Base-by-base conservation (phyloP, 2,329 filamentous ascomycete genomes). In the Tolypocladium tropicale region DNA sequence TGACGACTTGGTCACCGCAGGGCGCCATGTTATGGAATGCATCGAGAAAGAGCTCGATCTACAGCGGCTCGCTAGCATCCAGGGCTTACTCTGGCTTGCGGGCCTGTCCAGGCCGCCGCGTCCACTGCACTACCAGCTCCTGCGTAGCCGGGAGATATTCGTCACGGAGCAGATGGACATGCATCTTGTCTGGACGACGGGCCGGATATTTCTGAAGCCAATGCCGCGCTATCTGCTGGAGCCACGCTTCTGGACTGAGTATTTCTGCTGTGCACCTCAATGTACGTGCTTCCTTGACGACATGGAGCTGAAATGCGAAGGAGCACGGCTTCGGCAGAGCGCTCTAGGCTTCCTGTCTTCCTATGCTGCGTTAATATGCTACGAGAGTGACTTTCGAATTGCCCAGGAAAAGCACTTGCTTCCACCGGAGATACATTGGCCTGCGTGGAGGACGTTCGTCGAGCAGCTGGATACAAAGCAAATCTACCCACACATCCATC, bases 361-460 rank as follows among this genome's bases (percentile, higher is more conserved):
- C 25, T 58, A 62, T 30, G 41, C 50, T 25, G 56, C 54, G 21
- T 39, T 55, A 16, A 48, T 75, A 6, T 53, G 57, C 2, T 60
- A 68, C 56, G 68, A 73, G 57, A 72, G 66, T 58, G 67, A 76
- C 60, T 70, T 74, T 48, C 18, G 12, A 4, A 66, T 73, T 25
- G 70, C 72, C 6, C 57, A 62, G 11, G 64, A 65, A 11, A 63
- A 65, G 46, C 57, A 61, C 21, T 59, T 76, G 6, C 25, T 77
- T 9, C 70, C 74, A 0, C 1, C 21, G 7, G 57, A 66, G 6
- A 54, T 74, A 9, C 56, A 57, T 18, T 77, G 73, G 75, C 23
- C 55, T 6, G 53, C 50, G 12, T 78, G 75, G 76, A 70, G 67
- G 23, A 30, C 32, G 6, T 46, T 65, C 2, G 43, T 61, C 1